Percentiles rank a stretch among this genome's conserved stretches.
These are phyloP conservation scores for Phyllosticta paracitricarpa DNA, from an alignment of 2,329 filamentous ascomycete genomes.

Conservation along the genomic window DNA sequence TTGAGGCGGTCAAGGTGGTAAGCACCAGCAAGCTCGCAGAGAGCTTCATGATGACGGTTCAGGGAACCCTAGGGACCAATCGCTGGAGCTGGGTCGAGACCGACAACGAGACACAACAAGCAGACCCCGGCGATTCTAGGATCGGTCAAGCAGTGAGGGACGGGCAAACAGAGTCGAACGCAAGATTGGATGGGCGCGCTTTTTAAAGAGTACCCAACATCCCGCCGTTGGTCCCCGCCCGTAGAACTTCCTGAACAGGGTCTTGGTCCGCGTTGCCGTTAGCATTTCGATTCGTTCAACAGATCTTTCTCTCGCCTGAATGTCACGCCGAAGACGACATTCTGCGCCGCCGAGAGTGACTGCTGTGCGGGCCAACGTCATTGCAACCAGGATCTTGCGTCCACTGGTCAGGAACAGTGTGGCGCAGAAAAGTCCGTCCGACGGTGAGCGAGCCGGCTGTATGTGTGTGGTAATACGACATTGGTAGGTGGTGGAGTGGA, in stretches of 20 bases:
- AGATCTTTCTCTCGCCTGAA: not conserved
- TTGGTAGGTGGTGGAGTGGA: not conserved
- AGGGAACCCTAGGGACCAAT: not conserved
- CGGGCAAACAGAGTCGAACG: not conserved
- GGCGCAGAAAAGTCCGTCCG: constrained; percentile 4
- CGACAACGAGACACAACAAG: not conserved
- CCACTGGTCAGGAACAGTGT: not conserved
- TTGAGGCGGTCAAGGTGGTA: constrained; percentile 34
- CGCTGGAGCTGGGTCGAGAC: not conserved
- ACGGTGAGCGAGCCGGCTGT: not conserved
- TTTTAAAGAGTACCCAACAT: not conserved
- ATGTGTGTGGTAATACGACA: not conserved
- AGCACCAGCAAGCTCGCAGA: constrained; percentile 18
- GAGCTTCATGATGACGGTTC: constrained; percentile 7
- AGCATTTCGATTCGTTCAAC: not conserved
- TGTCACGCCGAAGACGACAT: not conserved
- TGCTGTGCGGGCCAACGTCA: not conserved
- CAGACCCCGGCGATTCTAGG: not conserved
- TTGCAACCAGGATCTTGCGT: not conserved
- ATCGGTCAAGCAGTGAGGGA: not conserved
- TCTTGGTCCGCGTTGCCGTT: not conserved
- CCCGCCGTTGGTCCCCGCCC: not conserved
- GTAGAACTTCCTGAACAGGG: not conserved
- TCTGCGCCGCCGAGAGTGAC: not conserved
- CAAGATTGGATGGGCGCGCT: not conserved